Evolutionary conservation across 768 basidiomycete species (phyloP), one percentile per base, ranked within the genome.

Genomic region (Pleurotus ostreatus): DNA sequence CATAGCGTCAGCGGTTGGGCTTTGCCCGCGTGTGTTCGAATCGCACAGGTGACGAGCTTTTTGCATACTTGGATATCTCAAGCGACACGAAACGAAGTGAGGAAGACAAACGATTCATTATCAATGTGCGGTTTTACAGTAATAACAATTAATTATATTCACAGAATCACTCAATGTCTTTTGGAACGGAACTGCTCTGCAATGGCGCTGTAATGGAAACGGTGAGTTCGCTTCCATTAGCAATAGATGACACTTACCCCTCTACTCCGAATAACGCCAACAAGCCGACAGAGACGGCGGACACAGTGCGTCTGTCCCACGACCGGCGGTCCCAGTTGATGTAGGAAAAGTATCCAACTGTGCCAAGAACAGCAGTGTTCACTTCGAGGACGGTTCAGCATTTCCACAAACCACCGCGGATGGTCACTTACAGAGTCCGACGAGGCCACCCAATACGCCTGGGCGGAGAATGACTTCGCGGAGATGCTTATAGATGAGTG

Each of bases 271-370:
- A 83, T 12, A 93, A 70, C 2, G 81, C 70, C 26, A 88, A 59
- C 7, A 92, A 66, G 4, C 85, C 85, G 38, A 80, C 76, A 5
- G 81, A 72, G 18, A 87, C 70, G 3, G 80, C 77, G 5, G 81
- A 81, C 8, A 90, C 78, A 5, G 74, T 67, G 15, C 83, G 78
- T 53, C 79, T 71, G 66, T 91, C 86, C 89, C 89, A 90, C 2
- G 61, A 68, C 1, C 81, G 78, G 34, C 69, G 68, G 59, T 88
- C 73, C 87, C 89, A 90, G 66, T 89, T 77, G 46, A 69, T 65
- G 67, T 88, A 91, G 0, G 77, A 74, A 56, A 79, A 69, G 66
- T 86, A 92, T 2, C 86, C 86, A 12, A 89, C 68, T 15, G 77
- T 67, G 2, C 85, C 83, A 25, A 91, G 65, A 11, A 91, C 66